Percentiles rank a stretch among this genome's conserved stretches.
These are phyloP conservation scores for Cryphonectria radicalis DNA, from an alignment of 2,329 filamentous ascomycete genomes.

Conservation along the genomic window DNA sequence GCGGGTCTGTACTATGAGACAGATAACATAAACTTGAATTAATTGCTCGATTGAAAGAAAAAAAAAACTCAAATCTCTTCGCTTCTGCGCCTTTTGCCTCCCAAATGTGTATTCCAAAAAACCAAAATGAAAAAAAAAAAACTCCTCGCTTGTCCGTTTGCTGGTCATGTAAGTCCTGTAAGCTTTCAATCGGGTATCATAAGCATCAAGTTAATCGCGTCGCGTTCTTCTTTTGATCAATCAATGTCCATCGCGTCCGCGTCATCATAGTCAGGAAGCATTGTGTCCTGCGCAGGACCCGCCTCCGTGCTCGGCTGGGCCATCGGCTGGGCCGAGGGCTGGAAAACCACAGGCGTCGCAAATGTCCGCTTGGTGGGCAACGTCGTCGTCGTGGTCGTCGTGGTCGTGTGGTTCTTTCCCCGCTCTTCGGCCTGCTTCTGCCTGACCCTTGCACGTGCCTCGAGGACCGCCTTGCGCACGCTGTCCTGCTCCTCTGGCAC, in stretches of 20 bases:
- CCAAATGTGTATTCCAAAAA: background rate
- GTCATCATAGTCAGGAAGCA: conserved; percentile 51
- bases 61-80: background rate
- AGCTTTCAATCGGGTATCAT: conserved; percentile 31
- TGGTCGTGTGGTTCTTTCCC: conserved; percentile 29
- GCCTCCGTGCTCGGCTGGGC: conserved; percentile 5
- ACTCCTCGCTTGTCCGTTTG: conserved; percentile 20
- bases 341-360: conserved; percentile 25
- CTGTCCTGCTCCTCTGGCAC: conserved; percentile 76
- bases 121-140: too few species aligned
- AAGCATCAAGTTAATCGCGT: conserved; percentile 10
- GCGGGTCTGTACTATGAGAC: conserved; percentile 14
- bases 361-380: conserved; percentile 13
- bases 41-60: background rate
- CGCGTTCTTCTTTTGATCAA: conserved; percentile 34
- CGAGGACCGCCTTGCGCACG: conserved; percentile 82
- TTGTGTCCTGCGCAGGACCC: too few species aligned
- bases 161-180: conserved; percentile 19
- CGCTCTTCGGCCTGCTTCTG: conserved; percentile 56
- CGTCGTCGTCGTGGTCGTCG: background rate
- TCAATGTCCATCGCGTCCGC: conserved; percentile 72
- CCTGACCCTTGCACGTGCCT: conserved; percentile 71
- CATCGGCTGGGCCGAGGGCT: background rate
- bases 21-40: background rate
- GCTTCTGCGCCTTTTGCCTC: background rate